Base-by-base conservation (phyloP, 306 rosid species). In the Trichosanthes cucumerina region DNA sequence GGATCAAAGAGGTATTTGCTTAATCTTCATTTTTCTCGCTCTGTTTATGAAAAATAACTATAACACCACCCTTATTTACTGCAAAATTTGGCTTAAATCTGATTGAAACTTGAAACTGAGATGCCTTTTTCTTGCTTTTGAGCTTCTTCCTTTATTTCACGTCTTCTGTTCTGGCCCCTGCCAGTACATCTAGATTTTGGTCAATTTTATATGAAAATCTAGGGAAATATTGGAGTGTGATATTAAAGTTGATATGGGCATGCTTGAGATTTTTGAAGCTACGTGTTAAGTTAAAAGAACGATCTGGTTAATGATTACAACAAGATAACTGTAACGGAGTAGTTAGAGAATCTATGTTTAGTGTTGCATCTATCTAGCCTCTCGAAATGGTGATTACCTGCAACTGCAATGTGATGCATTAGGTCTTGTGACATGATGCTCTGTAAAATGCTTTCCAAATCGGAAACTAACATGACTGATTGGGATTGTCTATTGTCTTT, bases 1-100 rank as follows among this genome's bases (percentile, higher is more conserved):
- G 79, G 95, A 94, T 80, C 93, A 85, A 83, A 94, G 96, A 87
- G 93, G 98, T 93, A 88, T 46, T 26, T 52, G 49, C 49, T 11
- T 65, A 84, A 79, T 16, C 63, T 75, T 18, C 16, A n/a, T 18
- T 12, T 2, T 50, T 70, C 10, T 44, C 1, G 31, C 14, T 12
- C 8, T 70, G 38, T 43, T 69, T 70, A 5, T 70, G 50, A 34
- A 7, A 64, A 64, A 0, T 38, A 8, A 7, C 50, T 1, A 70
- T 41, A 11, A 12, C 21, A 23, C 9, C 36, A 5, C 49, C 2
- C 10, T 28, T 63, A 33, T 31, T 5, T 33, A 31, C 34, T 28
- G 70, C 43, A 28, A 38, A 63, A 9, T 63, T 28, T 24, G 34
- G 15, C n/a, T 75, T 1, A 18, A 73, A 8, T 53, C 12, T 75